A percentile compares a stretch with the other conserved stretches of the same genome.
Conservation (phyloP, 106 monocot species). For the Platanthera guangdongensis region DNA sequence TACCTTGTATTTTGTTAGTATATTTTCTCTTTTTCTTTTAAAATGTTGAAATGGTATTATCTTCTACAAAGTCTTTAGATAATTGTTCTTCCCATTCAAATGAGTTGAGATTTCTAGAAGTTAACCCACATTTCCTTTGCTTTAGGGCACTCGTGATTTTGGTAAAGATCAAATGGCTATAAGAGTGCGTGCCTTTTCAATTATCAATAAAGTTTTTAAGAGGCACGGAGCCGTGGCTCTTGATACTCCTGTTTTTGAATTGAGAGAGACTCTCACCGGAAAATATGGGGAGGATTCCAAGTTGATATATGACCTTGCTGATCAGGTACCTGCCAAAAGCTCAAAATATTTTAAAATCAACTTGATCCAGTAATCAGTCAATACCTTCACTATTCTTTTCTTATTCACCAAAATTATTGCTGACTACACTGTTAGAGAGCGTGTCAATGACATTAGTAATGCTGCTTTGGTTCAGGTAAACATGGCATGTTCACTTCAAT, state of each 20-base stretch:
- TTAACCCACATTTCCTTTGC: not conserved
- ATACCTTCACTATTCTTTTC: no score
- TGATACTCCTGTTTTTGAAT: constrained; percentile 96
- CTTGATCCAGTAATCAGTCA: no score
- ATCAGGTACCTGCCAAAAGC: constrained; percentile 50
- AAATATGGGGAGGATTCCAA: constrained; percentile 99
- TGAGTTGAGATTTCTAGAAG: not conserved
- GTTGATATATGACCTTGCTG: constrained; percentile 97
- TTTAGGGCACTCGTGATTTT: constrained; percentile 96
- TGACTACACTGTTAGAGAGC: no score
- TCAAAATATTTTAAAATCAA: not conserved
- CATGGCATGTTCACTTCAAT: no score
- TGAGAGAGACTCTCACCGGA: constrained; percentile 96
- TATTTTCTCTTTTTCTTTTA: no score
- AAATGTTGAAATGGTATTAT: no score
- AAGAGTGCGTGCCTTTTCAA: constrained; percentile 82
- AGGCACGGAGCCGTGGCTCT: constrained; percentile 86
- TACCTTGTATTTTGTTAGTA: no score
- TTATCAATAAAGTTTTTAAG: constrained; percentile 76
- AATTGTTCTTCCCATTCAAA: not conserved
- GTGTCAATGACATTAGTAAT: no score
- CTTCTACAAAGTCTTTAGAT: no score
- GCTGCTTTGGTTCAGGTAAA: no score
- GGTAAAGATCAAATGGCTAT: constrained; percentile 95
- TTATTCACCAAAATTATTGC: no score